Conservation (phyloP, 2,329 filamentous ascomycete species). For the Emericellopsis cladophorae region DNA sequence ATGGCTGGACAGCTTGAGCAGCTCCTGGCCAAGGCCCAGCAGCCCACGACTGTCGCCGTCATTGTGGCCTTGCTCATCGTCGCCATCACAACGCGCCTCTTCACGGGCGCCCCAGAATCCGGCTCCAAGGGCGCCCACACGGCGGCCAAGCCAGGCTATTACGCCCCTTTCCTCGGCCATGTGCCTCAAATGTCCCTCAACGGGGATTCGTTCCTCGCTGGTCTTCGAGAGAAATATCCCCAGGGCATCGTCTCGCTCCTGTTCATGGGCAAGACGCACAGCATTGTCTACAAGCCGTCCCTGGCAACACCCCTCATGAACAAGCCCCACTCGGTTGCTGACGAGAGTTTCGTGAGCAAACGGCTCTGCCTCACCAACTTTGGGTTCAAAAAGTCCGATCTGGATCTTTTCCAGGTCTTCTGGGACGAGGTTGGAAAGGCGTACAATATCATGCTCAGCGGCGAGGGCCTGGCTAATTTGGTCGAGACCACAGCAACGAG, state of each 20-base stretch:
- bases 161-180: conserved; percentile 22
- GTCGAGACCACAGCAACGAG: conserved; percentile 7
- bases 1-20: too few species aligned
- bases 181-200: conserved; percentile 16
- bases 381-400: conserved; percentile 13
- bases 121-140: conserved; percentile 2
- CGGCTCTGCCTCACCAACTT: conserved; percentile 18
- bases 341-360: conserved; percentile 11
- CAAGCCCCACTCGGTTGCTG: conserved; percentile 12
- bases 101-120: not conserved
- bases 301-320: conserved; percentile 15
- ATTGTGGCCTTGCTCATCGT: conserved; percentile 3
- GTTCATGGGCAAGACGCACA: conserved; percentile 17
- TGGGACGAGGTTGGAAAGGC: conserved; percentile 12
- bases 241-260: conserved; percentile 21
- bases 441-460: conserved; percentile 13
- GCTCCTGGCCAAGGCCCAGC: not conserved
- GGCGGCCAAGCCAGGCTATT: conserved; percentile 14
- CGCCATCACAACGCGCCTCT: conserved; percentile 12
- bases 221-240: conserved; percentile 16
- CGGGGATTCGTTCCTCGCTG: conserved; percentile 14
- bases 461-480: conserved; percentile 11
- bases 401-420: conserved; percentile 15
- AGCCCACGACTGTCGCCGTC: not conserved
- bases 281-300: conserved; percentile 18